These are phyloP conservation scores for Calycina herbarum DNA, from an alignment of 2,329 filamentous ascomycete genomes.

Conservation along the genomic window DNA sequence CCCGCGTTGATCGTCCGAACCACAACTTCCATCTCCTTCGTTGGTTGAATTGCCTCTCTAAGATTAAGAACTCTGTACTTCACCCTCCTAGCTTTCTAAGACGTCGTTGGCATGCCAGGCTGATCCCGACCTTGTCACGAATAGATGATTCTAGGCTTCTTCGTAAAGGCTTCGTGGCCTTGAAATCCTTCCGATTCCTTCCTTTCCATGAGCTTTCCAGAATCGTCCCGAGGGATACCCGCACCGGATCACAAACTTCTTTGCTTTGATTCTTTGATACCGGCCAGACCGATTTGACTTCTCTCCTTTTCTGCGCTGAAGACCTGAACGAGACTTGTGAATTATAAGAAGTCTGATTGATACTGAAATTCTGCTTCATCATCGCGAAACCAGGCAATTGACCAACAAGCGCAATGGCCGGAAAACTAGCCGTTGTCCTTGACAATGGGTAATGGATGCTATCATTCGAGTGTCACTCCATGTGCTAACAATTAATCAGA, in stretches of 20 bases:
- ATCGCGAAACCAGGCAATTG: background rate
- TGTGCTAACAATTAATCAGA: constrained; percentile 53
- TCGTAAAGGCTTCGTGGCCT: constrained; percentile 32
- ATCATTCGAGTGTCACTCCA: background rate
- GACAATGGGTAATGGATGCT: constrained; percentile 87
- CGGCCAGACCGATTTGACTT: background rate
- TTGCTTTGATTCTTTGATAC: constrained; percentile 89
- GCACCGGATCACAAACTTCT: constrained; percentile 29
- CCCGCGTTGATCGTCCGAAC: background rate
- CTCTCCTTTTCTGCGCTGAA: background rate
- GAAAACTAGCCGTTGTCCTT: constrained; percentile 82
- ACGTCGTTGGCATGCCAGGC: background rate
- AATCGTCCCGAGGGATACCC: constrained; percentile 20
- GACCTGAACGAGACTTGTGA: background rate
- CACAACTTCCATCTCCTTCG: background rate
- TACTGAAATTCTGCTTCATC: background rate
- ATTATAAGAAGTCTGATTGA: background rate
- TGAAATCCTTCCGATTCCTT: constrained; percentile 22
- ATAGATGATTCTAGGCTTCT: constrained; percentile 26
- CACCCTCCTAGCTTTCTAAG: no score
- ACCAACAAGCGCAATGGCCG: background rate
- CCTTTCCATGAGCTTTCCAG: constrained; percentile 19
- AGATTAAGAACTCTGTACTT: no score
- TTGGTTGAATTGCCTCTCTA: background rate
- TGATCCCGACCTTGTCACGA: background rate